Conservation (phyloP, 2,329 filamentous ascomycete species). For the Graphiopsis chlorocephala region DNA sequence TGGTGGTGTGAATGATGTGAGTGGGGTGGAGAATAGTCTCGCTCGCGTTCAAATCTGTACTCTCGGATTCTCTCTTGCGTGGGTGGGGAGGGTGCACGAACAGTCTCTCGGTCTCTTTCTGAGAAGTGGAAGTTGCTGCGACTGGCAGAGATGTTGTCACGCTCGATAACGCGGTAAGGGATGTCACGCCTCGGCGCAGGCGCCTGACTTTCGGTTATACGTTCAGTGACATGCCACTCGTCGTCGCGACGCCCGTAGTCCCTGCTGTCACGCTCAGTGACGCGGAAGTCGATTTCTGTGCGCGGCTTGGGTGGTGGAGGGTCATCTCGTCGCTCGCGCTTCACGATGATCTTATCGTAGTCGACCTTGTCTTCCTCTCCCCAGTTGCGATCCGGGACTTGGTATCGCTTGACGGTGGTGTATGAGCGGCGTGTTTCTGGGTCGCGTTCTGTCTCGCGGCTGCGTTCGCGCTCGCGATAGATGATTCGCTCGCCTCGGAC, state of each 20-base stretch:
- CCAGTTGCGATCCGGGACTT: constrained; percentile 46
- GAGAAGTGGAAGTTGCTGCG: constrained; percentile 38
- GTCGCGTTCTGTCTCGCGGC: constrained; percentile 45
- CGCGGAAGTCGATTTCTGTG: constrained; percentile 28
- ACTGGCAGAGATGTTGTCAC: constrained; percentile 26
- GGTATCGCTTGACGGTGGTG: constrained; percentile 61
- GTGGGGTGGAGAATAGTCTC: constrained; percentile 44
- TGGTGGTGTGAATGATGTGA: constrained; percentile 38
- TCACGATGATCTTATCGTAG: constrained; percentile 50
- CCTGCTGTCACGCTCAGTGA: constrained; percentile 24
- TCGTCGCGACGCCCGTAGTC: constrained; percentile 25
- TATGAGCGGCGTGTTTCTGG: constrained; percentile 41
- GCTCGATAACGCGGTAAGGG: constrained; percentile 33
- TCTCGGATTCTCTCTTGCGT: constrained; percentile 49
- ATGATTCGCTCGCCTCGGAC: constrained; percentile 36
- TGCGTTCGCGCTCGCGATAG: constrained; percentile 45
- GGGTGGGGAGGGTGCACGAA: constrained; percentile 40
- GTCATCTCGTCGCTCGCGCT: constrained; percentile 35
- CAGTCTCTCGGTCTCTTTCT: constrained; percentile 35
- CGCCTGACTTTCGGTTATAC: constrained; percentile 32
- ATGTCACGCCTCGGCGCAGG: constrained; percentile 31
- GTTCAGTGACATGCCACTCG: constrained; percentile 40
- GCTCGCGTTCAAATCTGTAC: constrained; percentile 52
- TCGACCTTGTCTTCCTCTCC: constrained; percentile 36
- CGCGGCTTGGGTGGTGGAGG: constrained; percentile 18